Percentiles rank a stretch among this genome's conserved stretches.
Conservation (phyloP, 2,329 filamentous ascomycete species). For the Pyrenochaeta sp. region DNA sequence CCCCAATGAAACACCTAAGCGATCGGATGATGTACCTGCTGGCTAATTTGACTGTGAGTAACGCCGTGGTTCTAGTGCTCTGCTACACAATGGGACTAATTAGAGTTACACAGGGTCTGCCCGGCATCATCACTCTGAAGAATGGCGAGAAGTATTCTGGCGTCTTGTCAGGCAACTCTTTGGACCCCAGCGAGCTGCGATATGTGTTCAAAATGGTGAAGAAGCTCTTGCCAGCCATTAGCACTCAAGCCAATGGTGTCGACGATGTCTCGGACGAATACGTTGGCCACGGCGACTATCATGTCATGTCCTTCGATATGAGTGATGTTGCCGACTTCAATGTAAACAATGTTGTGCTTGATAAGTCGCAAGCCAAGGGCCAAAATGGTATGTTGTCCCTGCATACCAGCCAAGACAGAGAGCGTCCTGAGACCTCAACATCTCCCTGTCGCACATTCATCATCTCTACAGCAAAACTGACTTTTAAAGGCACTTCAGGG, state of each 20-base stretch:
- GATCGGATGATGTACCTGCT: constrained; percentile 68
- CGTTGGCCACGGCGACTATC: constrained; percentile 57
- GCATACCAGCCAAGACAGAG: background rate
- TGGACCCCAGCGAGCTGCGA: constrained; percentile 61
- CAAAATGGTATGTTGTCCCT: constrained; percentile 65
- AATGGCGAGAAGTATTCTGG: constrained; percentile 69
- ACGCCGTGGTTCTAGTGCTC: background rate
- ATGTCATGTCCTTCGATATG: constrained; percentile 67
- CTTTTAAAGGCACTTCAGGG: constrained; percentile 55
- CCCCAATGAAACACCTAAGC: constrained; percentile 66
- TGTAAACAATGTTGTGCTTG: constrained; percentile 62
- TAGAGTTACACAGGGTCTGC: constrained; percentile 58
- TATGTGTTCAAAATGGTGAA: constrained; percentile 74
- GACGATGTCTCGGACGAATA: constrained; percentile 53
- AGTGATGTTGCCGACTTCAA: constrained; percentile 67
- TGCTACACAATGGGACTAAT: constrained; percentile 16
- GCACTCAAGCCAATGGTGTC: constrained; percentile 57
- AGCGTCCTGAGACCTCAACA: background rate
- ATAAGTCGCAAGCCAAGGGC: constrained; percentile 60
- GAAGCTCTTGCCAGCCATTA: constrained; percentile 53
- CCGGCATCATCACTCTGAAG: constrained; percentile 64
- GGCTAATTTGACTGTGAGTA: constrained; percentile 66
- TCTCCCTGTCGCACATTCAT: background rate
- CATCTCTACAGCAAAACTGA: background rate
- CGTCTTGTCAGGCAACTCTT: constrained; percentile 65